Evolutionary conservation across 306 rosid species (phyloP), one percentile per base, ranked within the genome.

Genomic region (Vicia villosa): DNA sequence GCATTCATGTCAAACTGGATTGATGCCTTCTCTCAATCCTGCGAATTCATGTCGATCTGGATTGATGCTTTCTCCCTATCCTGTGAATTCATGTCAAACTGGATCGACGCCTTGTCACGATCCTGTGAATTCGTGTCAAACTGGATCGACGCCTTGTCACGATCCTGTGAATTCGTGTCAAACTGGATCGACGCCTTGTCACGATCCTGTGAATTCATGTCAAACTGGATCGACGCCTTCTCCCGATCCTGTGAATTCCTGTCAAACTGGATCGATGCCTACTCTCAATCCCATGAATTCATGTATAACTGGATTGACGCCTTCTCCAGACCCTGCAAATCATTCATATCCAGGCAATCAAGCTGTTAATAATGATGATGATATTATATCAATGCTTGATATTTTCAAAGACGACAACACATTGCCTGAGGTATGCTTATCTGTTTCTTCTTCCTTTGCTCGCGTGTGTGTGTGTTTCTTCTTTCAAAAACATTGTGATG

Each of bases 391-490:
- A 0, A 5, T 65, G 71, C 13, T 58, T 30, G 81, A 69, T 13
- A 26, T 19, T 54, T 77, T 71, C 36, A 13, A 24, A 3, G 87
- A 75, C 56, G 66, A 63, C 0, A 69, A 11, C 62, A 22, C 21
- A 37, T 11, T 24, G 22, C 15, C 13, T 55, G 67, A 87, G 92
- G 95, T 86, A 58, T 52, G 66, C 60, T n/a, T 17, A 40, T 67
- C 36, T 42, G 38, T 50, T 37, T 38, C 14, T 24, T 57, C 52
- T n/a, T 75, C 41, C 17, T n/a, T 16, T 5, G 28, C 28, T 24
- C 59, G 55, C 41, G 10, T 32, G 12, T 19, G 42, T 40, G 32
- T 32, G 37, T 32, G 37, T 32, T 32, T 32, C 37, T 16, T 47
- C 45, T 57, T 19, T 43, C 3, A 10, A 42, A 65, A 65, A 74